These are phyloP conservation scores for Cucurbitaria berberidis DNA, from an alignment of 2,329 filamentous ascomycete genomes.

Conservation along the genomic window DNA sequence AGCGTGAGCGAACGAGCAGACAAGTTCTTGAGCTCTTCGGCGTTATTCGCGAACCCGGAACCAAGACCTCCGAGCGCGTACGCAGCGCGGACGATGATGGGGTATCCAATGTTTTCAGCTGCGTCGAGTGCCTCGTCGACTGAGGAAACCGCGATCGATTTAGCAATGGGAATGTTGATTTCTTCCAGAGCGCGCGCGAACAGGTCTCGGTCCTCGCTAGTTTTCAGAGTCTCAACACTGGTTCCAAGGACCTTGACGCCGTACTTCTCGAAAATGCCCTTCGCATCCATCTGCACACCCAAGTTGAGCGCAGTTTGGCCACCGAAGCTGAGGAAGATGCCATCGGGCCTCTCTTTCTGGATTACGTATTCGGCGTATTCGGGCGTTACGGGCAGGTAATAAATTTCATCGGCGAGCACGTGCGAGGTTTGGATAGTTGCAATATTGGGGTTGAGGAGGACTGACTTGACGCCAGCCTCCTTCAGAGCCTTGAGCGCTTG, in stretches of 20 bases:
- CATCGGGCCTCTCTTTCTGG: slow-evolving; percentile 92
- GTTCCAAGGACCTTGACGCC: slow-evolving; percentile 95
- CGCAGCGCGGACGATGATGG: slow-evolving; percentile 96
- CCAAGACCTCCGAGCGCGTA: slow-evolving; percentile 96
- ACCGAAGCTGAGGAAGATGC: slow-evolving; percentile 96
- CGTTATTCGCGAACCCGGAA: slow-evolving; percentile 93
- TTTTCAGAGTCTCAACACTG: slow-evolving; percentile 90
- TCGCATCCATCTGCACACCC: slow-evolving; percentile 95
- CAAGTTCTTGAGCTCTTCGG: slow-evolving; percentile 92
- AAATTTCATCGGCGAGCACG: slow-evolving; percentile 93
- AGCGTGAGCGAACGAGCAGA: slow-evolving; percentile 90
- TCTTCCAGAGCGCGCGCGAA: slow-evolving; percentile 95
- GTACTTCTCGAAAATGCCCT: slow-evolving; percentile 94
- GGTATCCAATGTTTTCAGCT: slow-evolving; percentile 86
- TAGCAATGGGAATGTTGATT: slow-evolving; percentile 96
- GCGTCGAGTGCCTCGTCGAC: slow-evolving; percentile 91
- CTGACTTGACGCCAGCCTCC: slow-evolving; percentile 88
- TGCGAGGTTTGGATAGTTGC: slow-evolving; percentile 98
- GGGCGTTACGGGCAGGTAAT: slow-evolving; percentile 96
- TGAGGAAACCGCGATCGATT: slow-evolving; percentile 90
- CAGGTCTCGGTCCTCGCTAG: slow-evolving; percentile 92
- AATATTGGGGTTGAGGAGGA: slow-evolving; percentile 97
- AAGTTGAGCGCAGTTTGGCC: slow-evolving; percentile 97
- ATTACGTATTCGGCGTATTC: slow-evolving; percentile 99
- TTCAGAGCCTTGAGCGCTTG: slow-evolving; percentile 97